Conservation (phyloP, 2,329 filamentous ascomycete species). For the Xylaria sp. region DNA sequence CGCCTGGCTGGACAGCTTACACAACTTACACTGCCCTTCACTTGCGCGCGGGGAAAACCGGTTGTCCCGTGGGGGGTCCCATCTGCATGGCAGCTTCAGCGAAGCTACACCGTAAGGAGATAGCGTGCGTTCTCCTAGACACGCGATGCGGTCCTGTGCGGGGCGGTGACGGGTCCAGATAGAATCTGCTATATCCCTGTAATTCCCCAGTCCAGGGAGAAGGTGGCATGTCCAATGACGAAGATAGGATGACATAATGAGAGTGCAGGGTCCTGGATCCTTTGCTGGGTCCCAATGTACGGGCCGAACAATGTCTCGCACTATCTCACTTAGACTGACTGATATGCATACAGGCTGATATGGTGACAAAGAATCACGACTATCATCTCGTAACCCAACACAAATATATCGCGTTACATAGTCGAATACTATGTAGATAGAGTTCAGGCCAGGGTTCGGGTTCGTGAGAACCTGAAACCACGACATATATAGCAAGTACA, state of each 20-base stretch:
- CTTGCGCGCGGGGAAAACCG: constrained; percentile 32
- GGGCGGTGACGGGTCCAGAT: constrained; percentile 19
- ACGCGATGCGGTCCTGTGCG: constrained; percentile 14
- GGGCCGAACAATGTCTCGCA: constrained; percentile 7
- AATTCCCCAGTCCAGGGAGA: background rate
- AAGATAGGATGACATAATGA: constrained; percentile 33
- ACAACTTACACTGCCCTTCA: background rate
- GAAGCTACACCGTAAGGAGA: constrained; percentile 28
- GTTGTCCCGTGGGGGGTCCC: constrained; percentile 32
- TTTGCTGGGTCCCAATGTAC: constrained; percentile 5
- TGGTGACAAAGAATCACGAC: constrained; percentile 8
- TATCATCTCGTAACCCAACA: constrained; percentile 13
- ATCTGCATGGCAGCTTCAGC: constrained; percentile 30
- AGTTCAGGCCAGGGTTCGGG: background rate
- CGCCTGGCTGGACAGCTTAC: background rate
- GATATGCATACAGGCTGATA: constrained; percentile 26
- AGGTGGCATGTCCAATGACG: constrained; percentile 22
- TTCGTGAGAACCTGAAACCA: background rate
- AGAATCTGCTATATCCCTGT: background rate
- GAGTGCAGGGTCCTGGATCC: constrained; percentile 10
- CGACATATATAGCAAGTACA: background rate
- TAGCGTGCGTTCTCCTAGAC: constrained; percentile 9
- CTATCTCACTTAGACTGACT: background rate
- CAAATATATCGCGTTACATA: background rate
- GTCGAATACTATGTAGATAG: background rate